Evolutionary conservation across 441 rosid species (phyloP), one percentile per base, ranked within the genome.

Genomic region (Corymbia citriodora): DNA sequence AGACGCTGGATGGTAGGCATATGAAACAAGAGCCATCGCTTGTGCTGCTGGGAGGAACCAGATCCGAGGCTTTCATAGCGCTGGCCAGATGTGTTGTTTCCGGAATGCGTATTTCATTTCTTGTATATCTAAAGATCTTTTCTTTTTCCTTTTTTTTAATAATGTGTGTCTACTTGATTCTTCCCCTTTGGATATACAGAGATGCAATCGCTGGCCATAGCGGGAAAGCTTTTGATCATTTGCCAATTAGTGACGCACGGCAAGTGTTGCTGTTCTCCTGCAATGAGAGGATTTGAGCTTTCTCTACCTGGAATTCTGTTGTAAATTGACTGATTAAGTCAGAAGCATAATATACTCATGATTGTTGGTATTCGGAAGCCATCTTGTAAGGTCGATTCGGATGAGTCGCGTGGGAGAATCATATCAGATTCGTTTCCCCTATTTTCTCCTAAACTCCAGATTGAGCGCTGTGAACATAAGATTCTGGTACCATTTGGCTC

Each of bases 141-240:
- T 36, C 3, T 36, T 3, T 36, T 40, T 40, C 5, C 1, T 40
- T 10, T 11, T 49, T 12, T 50, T 65, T 23, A 0, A 23, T 55
- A 25, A 3, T 57, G 27, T 33, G n/a, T 89, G 61, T 72, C 90
- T 8, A 55, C 55, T 63, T 27, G 87, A 29, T 63, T 87, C 31
- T 85, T 14, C 88, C 57, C 15, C 88, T 90, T 92, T 31, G 25
- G 27, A 9, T 7, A 18, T 1, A 40, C 91, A 98, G 99, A 92
- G 99, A 98, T 91, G 99, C 97, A 91, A 97, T 97, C 92, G 96
- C 99, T 89, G 99, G 99, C 90, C 97, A 99, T 95, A 98, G 97
- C 88, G 99, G 97, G 96, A 97, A 96, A 95, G 99, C 99, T 68
- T 98, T 96, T 88, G 99, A 96, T 93, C 94, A 92, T 40, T 40